phyloP scores from a whole-genome alignment of 192 early-diverging fungal species.

The Mortierella alpina region DNA sequence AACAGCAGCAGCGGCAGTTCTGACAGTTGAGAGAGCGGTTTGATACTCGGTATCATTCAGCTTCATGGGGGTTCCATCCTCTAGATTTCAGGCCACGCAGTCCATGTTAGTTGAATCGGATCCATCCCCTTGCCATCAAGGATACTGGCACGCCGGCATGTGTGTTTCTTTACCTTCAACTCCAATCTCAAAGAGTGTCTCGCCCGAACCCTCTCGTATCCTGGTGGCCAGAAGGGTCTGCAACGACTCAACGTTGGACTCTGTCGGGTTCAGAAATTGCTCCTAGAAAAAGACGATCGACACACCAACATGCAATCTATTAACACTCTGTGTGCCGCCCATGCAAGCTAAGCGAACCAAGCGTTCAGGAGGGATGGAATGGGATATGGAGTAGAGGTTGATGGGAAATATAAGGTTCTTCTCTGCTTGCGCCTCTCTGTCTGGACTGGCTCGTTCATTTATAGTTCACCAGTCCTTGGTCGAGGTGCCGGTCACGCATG shows the following conservation, averaged over 20 bases:
- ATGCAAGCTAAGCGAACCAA: too few species aligned
- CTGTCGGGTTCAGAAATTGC: conserved; percentile 57
- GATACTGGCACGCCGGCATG: neutral
- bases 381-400: too few species aligned
- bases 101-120: neutral
- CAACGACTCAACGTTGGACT: conserved; percentile 60
- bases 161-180: conserved; percentile 62
- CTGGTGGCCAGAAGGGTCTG: conserved; percentile 53
- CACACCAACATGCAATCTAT: too few species aligned
- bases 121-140: neutral
- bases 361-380: too few species aligned
- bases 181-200: conserved; percentile 83
- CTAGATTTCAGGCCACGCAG: conserved; percentile 38
- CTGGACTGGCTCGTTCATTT: too few species aligned
- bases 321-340: too few species aligned
- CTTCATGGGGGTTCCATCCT: conserved; percentile 79
- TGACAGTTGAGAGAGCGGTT: conserved; percentile 53
- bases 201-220: conserved; percentile 73
- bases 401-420: too few species aligned
- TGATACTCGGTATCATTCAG: conserved; percentile 63
- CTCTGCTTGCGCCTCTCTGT: too few species aligned
- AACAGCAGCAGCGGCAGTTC: conserved; percentile 53
- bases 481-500: too few species aligned
- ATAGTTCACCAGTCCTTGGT: too few species aligned
- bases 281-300: conserved; percentile 35